Conservation (phyloP, 805 yeast genomes). For the Candida nemodendra region DNA sequence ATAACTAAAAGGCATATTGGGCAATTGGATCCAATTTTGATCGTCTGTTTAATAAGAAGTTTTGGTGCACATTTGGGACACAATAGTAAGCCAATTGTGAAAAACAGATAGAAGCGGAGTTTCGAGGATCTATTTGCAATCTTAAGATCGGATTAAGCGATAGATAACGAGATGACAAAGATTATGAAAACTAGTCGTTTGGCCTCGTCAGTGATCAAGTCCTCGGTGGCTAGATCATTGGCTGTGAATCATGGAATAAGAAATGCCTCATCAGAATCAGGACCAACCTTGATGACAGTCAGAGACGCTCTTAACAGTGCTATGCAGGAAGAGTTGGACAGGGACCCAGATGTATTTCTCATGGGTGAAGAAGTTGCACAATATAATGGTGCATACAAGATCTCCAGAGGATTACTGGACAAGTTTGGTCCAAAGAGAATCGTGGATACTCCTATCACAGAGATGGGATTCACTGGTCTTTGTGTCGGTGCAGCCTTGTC, state of each 20-base stretch:
- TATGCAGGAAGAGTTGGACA: slow-evolving; percentile 94
- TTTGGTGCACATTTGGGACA: too few relatives aligned
- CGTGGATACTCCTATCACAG: slow-evolving; percentile 97
- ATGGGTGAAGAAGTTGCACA: slow-evolving; percentile 99
- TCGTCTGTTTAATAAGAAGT: too few relatives aligned
- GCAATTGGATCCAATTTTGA: too few relatives aligned
- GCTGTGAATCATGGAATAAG: slow-evolving; percentile 31
- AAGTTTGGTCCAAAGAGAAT: slow-evolving; percentile 93
- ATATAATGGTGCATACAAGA: slow-evolving; percentile 98
- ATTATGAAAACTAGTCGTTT: slow-evolving; percentile 10
- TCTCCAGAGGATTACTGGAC: slow-evolving; percentile 92
- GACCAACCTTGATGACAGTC: slow-evolving; percentile 71
- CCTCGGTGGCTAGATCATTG: slow-evolving; percentile 12
- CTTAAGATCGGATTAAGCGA: too few relatives aligned
- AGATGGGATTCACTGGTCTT: slow-evolving; percentile 97
- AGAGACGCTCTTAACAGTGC: slow-evolving; percentile 97
- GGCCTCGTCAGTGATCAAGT: slow-evolving; percentile 27
- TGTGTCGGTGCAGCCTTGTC: slow-evolving; percentile 96
- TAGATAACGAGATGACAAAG: slow-evolving; percentile 7
- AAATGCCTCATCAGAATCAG: slow-evolving; percentile 48
- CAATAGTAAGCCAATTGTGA: too few relatives aligned
- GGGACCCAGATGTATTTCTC: slow-evolving; percentile 89
- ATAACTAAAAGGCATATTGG: background rate
- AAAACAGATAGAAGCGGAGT: too few relatives aligned
- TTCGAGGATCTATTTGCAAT: too few relatives aligned